phyloP scores from a whole-genome alignment of 208 protist species.

The Leishmania major region DNA sequence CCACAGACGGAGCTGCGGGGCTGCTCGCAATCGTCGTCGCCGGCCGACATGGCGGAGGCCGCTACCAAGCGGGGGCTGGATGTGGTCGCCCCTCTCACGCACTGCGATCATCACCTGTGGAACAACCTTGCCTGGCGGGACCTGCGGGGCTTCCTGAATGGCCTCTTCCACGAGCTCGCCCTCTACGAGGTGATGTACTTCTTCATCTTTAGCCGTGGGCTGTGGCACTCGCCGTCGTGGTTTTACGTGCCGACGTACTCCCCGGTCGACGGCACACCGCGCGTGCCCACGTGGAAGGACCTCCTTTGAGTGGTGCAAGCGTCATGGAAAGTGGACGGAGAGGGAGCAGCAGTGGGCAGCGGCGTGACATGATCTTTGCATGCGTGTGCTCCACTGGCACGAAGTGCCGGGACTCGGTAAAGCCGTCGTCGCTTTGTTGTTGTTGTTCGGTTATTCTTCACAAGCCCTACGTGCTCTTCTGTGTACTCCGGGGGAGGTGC shows the following conservation, averaged over 20 bases:
- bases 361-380: neutral
- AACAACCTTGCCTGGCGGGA: slow-evolving; percentile 72
- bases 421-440: neutral
- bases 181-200: slow-evolving; percentile 88
- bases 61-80: slow-evolving; percentile 12
- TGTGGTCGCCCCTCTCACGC: slow-evolving; percentile 21
- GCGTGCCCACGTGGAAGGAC: slow-evolving; percentile 1
- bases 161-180: slow-evolving; percentile 56
- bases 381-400: neutral
- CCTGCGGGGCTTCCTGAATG: slow-evolving; percentile 64
- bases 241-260: slow-evolving; percentile 65
- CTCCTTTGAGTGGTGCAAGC: slow-evolving; percentile 3
- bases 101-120: slow-evolving; percentile 76
- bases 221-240: slow-evolving; percentile 81
- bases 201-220: slow-evolving; percentile 71
- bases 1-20: slow-evolving; percentile 12
- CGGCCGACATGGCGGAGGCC: neutral
- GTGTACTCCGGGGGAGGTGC: neutral
- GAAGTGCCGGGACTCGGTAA: neutral
- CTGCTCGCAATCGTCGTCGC: neutral
- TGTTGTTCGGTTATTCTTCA: neutral
- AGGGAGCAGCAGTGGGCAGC: neutral
- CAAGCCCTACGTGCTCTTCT: neutral
- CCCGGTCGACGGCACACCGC: slow-evolving; percentile 40
- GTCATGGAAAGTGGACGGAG: neutral